Evolutionary conservation across 106 monocot species (phyloP).

Genomic region (Vanilla planifolia): DNA sequence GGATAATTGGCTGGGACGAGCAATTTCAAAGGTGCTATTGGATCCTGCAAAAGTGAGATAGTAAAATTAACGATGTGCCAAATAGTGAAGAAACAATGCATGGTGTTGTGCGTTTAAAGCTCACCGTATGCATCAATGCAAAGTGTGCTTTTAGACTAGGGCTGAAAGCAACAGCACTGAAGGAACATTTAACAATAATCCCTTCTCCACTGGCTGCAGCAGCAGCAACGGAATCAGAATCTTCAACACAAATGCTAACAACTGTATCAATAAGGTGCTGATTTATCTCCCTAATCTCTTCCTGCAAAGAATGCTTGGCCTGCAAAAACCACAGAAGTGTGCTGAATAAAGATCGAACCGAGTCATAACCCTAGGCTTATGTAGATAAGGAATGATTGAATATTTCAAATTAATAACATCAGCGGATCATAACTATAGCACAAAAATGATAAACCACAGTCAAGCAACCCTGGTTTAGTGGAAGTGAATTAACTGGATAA

Average conservation of each 20-base stretch:
- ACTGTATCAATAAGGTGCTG: slow-evolving; percentile 58
- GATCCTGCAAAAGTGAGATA: slow-evolving; percentile 28
- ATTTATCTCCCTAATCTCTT: slow-evolving; percentile 74
- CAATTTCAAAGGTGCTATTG: slow-evolving; percentile 58
- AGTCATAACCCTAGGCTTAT: too few relatives aligned
- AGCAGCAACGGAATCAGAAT: slow-evolving; percentile 30
- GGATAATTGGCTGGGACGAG: slow-evolving; percentile 66
- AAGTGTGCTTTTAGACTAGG: slow-evolving; percentile 57
- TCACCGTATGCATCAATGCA: slow-evolving; percentile 45
- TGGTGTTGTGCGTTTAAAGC: background rate
- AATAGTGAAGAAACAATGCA: background rate
- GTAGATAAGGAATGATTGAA: too few relatives aligned
- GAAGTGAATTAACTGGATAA: too few relatives aligned
- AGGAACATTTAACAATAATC: slow-evolving; percentile 49
- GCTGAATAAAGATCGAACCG: too few relatives aligned
- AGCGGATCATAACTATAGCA: too few relatives aligned
- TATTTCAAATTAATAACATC: too few relatives aligned
- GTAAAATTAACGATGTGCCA: too few relatives aligned
- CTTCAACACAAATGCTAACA: slow-evolving; percentile 48
- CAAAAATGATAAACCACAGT: too few relatives aligned
- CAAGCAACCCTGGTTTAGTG: too few relatives aligned
- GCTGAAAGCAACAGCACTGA: slow-evolving; percentile 49
- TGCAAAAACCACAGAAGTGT: too few relatives aligned
- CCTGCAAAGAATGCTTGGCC: slow-evolving; percentile 51
- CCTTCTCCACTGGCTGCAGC: slow-evolving; percentile 42